Conservation (phyloP, 768 basidiomycete genomes). For the Lactarius sp. region DNA sequence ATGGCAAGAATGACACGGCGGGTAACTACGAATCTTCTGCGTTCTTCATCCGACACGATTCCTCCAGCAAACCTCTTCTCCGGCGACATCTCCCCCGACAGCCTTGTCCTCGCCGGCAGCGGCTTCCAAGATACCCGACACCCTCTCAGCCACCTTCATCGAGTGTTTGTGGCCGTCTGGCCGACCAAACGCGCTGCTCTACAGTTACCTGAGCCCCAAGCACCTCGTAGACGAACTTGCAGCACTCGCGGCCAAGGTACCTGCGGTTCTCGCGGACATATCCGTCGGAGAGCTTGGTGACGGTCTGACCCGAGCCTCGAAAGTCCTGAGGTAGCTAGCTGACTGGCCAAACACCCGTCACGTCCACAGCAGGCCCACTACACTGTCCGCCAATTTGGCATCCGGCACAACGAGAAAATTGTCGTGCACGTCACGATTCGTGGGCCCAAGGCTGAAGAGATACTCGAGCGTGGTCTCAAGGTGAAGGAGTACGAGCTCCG, state of each 20-base stretch:
- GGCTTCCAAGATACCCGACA: slow-evolving; percentile 66
- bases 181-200: slow-evolving; percentile 60
- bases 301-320: no score
- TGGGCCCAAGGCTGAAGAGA: no score
- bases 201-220: slow-evolving; percentile 82
- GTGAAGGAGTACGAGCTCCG: no score
- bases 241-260: slow-evolving; percentile 62
- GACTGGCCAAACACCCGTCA: no score
- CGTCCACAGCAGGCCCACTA: no score
- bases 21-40: slow-evolving; percentile 73
- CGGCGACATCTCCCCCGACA: slow-evolving; percentile 90
- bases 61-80: slow-evolving; percentile 67
- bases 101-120: slow-evolving; percentile 39
- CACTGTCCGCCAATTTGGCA: no score
- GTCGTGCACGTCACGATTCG: no score
- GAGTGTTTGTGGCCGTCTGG: slow-evolving; percentile 88
- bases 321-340: no score
- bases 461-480: no score
- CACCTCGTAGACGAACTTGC: slow-evolving; percentile 73
- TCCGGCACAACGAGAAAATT: no score
- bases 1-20: slow-evolving; percentile 51
- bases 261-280: no score
- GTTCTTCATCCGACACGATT: slow-evolving; percentile 75
- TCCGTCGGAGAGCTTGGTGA: no score
- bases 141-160: slow-evolving; percentile 79